These are phyloP conservation scores for Brachypodium distachyon DNA, from an alignment of 202 grass and related monocot genomes.

Conservation along the genomic window DNA sequence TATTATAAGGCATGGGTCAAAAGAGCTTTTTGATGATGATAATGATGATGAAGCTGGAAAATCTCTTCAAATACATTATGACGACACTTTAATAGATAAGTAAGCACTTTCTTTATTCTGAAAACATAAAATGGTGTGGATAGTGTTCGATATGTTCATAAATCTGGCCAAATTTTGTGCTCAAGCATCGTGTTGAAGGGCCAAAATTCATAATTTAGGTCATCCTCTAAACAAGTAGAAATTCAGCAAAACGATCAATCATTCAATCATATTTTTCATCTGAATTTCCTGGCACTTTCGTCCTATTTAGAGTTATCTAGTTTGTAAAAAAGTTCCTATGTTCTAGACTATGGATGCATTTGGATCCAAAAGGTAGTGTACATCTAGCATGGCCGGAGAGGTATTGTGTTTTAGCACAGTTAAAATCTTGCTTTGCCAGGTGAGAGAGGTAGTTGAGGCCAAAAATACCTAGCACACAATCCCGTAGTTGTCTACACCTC, in stretches of 20 bases:
- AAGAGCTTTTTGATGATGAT: conserved; percentile 98
- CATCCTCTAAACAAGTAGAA: neutral
- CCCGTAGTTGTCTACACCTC: neutral
- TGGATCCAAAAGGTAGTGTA: neutral
- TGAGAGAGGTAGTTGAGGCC: neutral
- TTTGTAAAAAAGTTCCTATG: neutral
- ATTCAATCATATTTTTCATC: conserved; percentile 6
- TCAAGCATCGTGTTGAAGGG: neutral
- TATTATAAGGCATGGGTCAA: conserved; percentile 96
- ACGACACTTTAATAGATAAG: conserved; percentile 90
- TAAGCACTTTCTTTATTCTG: conserved; percentile 28
- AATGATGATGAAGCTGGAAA: conserved; percentile 75
- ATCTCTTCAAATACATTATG: conserved; percentile 96
- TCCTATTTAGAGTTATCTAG: neutral
- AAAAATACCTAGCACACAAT: neutral
- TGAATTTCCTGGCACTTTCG: neutral
- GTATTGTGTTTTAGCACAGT: neutral
- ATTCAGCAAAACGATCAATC: neutral
- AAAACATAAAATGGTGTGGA: neutral
- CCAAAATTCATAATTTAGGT: neutral
- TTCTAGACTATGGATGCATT: neutral
- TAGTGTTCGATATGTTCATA: conserved; percentile 1
- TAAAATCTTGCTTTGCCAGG: neutral
- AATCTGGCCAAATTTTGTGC: neutral
- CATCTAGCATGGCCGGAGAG: neutral